Base-by-base conservation (phyloP, 768 basidiomycete genomes). In the Leccinum obscurum region DNA sequence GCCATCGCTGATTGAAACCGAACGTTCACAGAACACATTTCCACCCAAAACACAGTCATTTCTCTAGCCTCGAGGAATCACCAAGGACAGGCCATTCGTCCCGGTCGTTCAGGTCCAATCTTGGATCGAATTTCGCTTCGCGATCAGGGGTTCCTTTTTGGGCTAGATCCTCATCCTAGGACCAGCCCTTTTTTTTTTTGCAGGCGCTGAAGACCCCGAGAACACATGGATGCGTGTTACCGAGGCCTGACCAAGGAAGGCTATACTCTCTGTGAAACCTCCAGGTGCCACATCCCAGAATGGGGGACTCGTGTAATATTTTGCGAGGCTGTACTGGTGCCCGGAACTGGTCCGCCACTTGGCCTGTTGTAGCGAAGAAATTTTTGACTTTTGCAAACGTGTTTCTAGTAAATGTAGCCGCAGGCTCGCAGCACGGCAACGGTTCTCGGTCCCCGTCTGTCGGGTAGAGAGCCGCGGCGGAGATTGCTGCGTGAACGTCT, bases 71-170 rank as follows among this genome's bases (percentile, higher is more conserved):
- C 44, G 44, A 81, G 77, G 75, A 78, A 72, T 76, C 77, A 75
- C 76, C 77, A 75, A 76, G 72, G 75, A 78, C 76, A 76, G 69
- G 57, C 49, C 49, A 62, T 57, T 28, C 48, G 37, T 52, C 24
- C 57, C 52, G 52, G 67, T 56, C 26, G 53, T 61, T 44, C 65
- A 74, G 71, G 71, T 68, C 69, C 69, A 76, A 71, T 63, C 72
- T 68, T 62, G 67, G 64, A 55, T 73, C 71, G 66, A 67, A 71
- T 61, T 62, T 56, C 56, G 71, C 70, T 80, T 80, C 71, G 26
- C 55, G 80, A 78, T 80, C 77, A 76, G 74, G 77, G 69, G 73
- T 78, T 75, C 80, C 77, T 70, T 71, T 82, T 77, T 79, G 78
- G 80, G 79, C 77, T 82, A 78, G 78, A 74, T 65, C 55, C 52